These are phyloP conservation scores for Polytrichum commune DNA, from an alignment of 225 moss, liverwort and hornwort species.

Conservation along the genomic window DNA sequence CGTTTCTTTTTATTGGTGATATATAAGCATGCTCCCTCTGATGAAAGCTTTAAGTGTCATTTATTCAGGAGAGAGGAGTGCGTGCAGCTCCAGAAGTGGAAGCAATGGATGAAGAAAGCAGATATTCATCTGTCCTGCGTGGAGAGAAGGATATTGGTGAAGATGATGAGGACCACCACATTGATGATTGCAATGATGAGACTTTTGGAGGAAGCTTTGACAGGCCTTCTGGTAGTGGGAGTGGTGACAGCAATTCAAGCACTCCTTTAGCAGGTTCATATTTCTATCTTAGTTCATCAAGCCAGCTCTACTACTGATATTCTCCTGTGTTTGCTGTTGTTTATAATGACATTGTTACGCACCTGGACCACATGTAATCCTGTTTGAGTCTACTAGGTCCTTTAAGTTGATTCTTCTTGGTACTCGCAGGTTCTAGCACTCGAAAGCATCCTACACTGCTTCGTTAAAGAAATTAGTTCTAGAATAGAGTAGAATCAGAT, in stretches of 20 bases:
- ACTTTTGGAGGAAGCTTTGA: slow-evolving; percentile 61
- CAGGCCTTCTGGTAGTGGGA: slow-evolving; percentile 18
- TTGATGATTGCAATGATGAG: slow-evolving; percentile 75
- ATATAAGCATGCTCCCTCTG: too few species aligned
- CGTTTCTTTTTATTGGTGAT: too few species aligned
- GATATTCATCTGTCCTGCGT: slow-evolving; percentile 81
- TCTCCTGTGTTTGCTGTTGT: too few species aligned
- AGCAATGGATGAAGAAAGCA: slow-evolving; percentile 79
- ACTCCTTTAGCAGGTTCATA: slow-evolving; percentile 18
- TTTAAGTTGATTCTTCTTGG: too few species aligned
- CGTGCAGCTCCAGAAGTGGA: slow-evolving; percentile 71
- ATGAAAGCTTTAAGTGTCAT: background rate
- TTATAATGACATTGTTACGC: too few species aligned
- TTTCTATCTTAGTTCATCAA: background rate
- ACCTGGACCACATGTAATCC: too few species aligned
- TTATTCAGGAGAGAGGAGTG: slow-evolving; percentile 72
- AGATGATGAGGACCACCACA: slow-evolving; percentile 78
- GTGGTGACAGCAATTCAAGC: background rate
- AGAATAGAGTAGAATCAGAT: too few species aligned
- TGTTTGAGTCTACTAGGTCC: too few species aligned
- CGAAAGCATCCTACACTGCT: too few species aligned
- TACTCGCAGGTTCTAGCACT: too few species aligned
- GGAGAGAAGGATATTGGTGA: slow-evolving; percentile 49
- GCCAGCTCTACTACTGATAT: too few species aligned
- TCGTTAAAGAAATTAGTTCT: background rate